Conservation (phyloP, 805 yeast species). For the Barnettozyma sucrosica region DNA sequence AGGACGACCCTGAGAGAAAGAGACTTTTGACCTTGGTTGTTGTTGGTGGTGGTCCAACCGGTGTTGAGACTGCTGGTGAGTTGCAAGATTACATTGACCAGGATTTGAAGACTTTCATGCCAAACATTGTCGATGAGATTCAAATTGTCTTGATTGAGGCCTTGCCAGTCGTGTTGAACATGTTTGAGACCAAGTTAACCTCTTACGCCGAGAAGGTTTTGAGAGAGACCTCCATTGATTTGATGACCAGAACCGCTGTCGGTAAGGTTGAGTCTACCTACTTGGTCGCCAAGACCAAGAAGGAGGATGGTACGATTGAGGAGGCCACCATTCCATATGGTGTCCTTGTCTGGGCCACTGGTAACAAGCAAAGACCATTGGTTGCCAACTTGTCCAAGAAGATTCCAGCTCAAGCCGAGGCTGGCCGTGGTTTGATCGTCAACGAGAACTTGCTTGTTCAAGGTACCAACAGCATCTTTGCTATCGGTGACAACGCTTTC, state of each 20-base stretch:
- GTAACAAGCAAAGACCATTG: conserved; percentile 83
- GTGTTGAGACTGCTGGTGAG: conserved; percentile 97
- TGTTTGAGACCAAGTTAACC: conserved; percentile 63
- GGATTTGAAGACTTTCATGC: conserved; percentile 85
- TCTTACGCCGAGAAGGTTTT: conserved; percentile 78
- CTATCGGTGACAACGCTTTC: conserved; percentile 92
- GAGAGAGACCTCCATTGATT: conserved; percentile 59
- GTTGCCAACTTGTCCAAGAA: conserved; percentile 58
- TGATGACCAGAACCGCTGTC: conserved; percentile 82
- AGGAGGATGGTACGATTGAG: conserved; percentile 57
- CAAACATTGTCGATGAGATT: conserved; percentile 75
- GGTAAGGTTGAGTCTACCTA: conserved; percentile 69
- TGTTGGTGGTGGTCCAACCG: conserved; percentile 99
- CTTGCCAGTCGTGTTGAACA: conserved; percentile 76
- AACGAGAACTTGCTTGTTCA: conserved; percentile 70
- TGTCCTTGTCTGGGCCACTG: conserved; percentile 94
- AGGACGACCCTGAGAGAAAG: conserved; percentile 68
- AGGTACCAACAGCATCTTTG: conserved; percentile 74
- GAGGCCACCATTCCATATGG: conserved; percentile 76
- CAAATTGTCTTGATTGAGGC: conserved; percentile 87
- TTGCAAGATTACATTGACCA: conserved; percentile 90
- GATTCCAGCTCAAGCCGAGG: conserved; percentile 72
- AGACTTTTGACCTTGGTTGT: conserved; percentile 84
- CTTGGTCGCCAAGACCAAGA: conserved; percentile 65
- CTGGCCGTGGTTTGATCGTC: conserved; percentile 85